phyloP scores from a whole-genome alignment of 805 yeast species.

The Diddensiella transvaalensis region DNA sequence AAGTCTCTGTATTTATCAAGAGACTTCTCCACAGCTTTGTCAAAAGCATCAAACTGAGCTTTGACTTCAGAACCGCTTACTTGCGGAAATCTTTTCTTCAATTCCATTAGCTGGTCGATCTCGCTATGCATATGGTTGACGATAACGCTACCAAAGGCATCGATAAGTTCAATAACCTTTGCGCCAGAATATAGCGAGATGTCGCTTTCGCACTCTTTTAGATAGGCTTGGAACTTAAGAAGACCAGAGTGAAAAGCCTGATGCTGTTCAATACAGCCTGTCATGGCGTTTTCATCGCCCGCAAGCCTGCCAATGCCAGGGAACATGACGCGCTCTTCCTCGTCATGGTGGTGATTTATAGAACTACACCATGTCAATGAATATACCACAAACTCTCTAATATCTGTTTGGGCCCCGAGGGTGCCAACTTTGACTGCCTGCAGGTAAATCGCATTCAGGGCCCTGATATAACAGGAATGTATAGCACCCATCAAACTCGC shows the following conservation, averaged over 20 bases:
- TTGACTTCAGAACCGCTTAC: background rate
- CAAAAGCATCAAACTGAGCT: background rate
- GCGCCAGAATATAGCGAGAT: background rate
- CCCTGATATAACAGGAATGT: background rate
- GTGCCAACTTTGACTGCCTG: background rate
- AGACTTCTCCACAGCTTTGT: background rate
- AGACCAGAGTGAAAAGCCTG: background rate
- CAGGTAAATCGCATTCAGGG: background rate
- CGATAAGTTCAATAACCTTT: background rate
- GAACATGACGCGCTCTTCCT: background rate
- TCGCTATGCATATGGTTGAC: background rate
- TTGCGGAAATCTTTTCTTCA: background rate
- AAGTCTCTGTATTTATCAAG: background rate
- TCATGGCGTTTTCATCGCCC: background rate
- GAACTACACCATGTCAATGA: background rate
- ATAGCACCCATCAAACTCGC: constrained; percentile 1
- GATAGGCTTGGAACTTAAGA: background rate
- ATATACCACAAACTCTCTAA: background rate
- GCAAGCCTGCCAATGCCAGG: background rate
- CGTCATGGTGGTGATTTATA: background rate
- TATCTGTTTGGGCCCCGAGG: background rate
- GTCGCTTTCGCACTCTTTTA: background rate
- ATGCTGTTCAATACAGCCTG: background rate
- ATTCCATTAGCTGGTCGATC: background rate
- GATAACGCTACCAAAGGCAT: background rate